Percentiles rank a stretch among this genome's conserved stretches.
phyloP scores from a whole-genome alignment of 2,329 filamentous ascomycete genomes.

The Akanthomyces muscarius region DNA sequence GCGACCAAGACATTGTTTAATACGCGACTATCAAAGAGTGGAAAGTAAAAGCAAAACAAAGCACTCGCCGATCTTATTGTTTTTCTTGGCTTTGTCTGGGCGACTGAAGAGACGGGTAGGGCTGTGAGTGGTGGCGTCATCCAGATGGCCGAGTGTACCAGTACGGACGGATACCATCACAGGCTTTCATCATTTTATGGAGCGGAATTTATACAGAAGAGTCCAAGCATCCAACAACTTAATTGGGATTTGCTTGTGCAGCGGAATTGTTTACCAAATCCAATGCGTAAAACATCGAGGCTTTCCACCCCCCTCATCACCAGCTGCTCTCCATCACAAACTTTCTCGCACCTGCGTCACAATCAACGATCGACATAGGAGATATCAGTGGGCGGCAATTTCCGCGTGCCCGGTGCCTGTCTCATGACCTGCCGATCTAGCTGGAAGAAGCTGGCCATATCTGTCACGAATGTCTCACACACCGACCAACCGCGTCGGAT shows the following conservation, averaged over 20 bases:
- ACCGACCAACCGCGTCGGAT: not conserved
- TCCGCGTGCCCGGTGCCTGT: not conserved
- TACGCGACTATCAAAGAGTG: not conserved
- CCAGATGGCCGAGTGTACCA: not conserved
- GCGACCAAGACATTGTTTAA: slow-evolving; percentile 8
- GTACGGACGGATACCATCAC: too few species aligned
- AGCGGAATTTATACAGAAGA: too few species aligned
- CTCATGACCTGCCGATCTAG: not conserved
- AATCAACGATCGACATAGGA: not conserved
- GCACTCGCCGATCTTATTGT: not conserved
- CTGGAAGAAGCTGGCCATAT: not conserved
- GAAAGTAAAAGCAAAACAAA: not conserved
- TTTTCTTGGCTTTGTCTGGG: not conserved
- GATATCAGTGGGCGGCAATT: not conserved
- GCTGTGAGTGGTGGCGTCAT: not conserved
- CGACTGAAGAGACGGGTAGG: slow-evolving; percentile 1
- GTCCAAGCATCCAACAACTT: too few species aligned
- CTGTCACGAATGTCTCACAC: not conserved
- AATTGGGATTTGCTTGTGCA: too few species aligned
- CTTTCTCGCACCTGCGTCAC: too few species aligned
- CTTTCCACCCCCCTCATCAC: not conserved
- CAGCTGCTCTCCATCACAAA: not conserved
- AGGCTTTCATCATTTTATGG: too few species aligned
- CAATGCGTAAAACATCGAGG: too few species aligned
- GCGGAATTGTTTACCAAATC: too few species aligned